Conservation (phyloP, 176 grass and related monocot species). For the Lolium perenne region DNA sequence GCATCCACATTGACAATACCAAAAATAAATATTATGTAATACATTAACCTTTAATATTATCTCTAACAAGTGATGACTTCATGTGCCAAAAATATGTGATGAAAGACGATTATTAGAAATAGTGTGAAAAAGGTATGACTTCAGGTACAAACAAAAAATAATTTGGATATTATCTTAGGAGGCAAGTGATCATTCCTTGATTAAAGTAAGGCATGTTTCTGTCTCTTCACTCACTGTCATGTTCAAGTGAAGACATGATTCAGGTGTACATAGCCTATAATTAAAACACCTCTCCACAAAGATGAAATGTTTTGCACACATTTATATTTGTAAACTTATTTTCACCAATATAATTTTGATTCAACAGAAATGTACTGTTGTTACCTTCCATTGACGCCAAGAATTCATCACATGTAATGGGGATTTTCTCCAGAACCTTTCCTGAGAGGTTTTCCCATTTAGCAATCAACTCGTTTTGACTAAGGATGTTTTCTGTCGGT, state of each 20-base stretch:
- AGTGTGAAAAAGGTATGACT: background rate
- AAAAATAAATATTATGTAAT: too few species aligned
- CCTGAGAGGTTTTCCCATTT: conserved; percentile 67
- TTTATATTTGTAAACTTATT: too few species aligned
- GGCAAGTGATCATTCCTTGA: background rate
- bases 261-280: background rate
- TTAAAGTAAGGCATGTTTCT: background rate
- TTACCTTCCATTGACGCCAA: conserved; percentile 56
- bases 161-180: background rate
- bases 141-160: background rate
- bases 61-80: too few species aligned
- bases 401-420: conserved; percentile 47
- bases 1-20: too few species aligned
- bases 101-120: background rate
- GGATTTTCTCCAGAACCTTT: conserved; percentile 50
- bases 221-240: background rate
- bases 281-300: background rate
- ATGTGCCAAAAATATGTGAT: background rate
- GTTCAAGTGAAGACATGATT: too few species aligned
- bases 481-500: conserved; percentile 52
- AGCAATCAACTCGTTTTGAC: conserved; percentile 56
- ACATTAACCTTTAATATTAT: too few species aligned
- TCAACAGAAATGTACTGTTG: background rate
- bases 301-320: too few species aligned
- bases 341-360: too few species aligned